Base-by-base conservation (phyloP, 2,329 filamentous ascomycete genomes). In the Ophiostoma sp. region DNA sequence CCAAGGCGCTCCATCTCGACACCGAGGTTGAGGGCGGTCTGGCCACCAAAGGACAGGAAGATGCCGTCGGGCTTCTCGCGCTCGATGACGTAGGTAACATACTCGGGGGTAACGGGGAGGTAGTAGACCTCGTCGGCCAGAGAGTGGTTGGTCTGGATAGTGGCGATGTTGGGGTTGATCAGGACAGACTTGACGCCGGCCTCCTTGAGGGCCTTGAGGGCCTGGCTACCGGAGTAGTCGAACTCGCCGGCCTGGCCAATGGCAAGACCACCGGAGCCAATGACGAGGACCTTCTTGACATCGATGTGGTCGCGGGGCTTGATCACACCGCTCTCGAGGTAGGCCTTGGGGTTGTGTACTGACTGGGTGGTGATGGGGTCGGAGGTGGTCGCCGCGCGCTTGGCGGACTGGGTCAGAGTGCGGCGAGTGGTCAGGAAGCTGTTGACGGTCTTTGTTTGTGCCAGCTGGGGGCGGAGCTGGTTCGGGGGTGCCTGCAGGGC, bases 41-140 rank as follows among this genome's bases (percentile, higher is more conserved):
- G 95, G 66, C 95, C 95, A 81, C 95, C 95, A 75, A 98, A 99
- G 66, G 93, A 95, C 75, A 98, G 86, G 82, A 98, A 95, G 78
- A 99, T 96, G 75, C 94, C 95, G 82, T 99, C 95, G 58, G 95
- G 95, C 77, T 89, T 87, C 81, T 98, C 95, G 76, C 91, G 89
- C 83, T 98, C 93, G 78, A 99, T 98, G 71, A 99, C 94, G 80
- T 98, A 94, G 76, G 90, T 90, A 77, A 97, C 93, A 81, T 98
- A 99, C 85, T 98, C 94, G 72, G 94, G 91, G 18, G 95, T 99
- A 75, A 99, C 93, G 68, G 95, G 95, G 60, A 98, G 84, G 84
- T 98, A 99, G 82, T 98, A 99, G 67, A 98, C 95, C 83, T 98
- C 97, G 79, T 99, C 95, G n/a, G 95, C 95, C 66, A 99, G 83